These are phyloP conservation scores for Ziziphus jujuba DNA, from an alignment of 306 rosid species.

Conservation along the genomic window DNA sequence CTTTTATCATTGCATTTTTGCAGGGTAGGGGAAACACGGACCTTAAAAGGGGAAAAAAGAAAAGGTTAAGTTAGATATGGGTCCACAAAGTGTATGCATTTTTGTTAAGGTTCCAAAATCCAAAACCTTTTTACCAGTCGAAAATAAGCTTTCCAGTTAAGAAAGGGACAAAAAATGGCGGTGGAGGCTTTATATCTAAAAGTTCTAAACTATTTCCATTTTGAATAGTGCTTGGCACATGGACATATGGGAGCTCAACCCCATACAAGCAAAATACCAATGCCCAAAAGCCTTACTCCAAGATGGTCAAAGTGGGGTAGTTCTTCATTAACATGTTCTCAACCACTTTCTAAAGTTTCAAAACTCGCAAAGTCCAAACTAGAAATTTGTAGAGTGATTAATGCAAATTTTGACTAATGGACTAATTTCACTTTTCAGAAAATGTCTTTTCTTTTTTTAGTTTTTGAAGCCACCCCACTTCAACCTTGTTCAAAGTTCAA, in stretches of 20 bases:
- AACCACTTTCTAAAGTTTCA: constrained; percentile 6
- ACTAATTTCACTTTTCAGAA: background rate
- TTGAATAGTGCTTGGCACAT: constrained; percentile 25
- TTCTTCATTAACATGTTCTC: constrained; percentile 1
- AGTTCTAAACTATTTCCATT: constrained; percentile 2
- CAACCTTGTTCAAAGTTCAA: constrained; percentile 26
- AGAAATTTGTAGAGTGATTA: constrained; percentile 23
- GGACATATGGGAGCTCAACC: background rate
- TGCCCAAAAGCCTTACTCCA: constrained; percentile 12
- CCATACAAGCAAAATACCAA: constrained; percentile 1
- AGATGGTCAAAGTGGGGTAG: constrained; percentile 22
- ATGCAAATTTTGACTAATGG: constrained; percentile 31
- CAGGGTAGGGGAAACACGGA: background rate
- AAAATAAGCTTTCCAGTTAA: background rate
- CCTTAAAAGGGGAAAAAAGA: background rate
- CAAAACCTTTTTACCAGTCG: constrained; percentile 14
- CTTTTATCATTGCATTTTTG: too few species aligned
- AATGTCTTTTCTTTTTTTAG: background rate
- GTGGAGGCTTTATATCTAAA: background rate
- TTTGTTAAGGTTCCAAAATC: background rate
- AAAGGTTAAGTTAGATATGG: background rate
- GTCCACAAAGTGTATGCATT: background rate
- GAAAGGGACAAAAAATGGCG: constrained; percentile 3
- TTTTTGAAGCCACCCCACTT: background rate
- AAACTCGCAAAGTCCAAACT: constrained; percentile 8